These are phyloP conservation scores for Eremochloa ophiuroides DNA, from an alignment of 176 grass and related monocot species.

Conservation along the genomic window DNA sequence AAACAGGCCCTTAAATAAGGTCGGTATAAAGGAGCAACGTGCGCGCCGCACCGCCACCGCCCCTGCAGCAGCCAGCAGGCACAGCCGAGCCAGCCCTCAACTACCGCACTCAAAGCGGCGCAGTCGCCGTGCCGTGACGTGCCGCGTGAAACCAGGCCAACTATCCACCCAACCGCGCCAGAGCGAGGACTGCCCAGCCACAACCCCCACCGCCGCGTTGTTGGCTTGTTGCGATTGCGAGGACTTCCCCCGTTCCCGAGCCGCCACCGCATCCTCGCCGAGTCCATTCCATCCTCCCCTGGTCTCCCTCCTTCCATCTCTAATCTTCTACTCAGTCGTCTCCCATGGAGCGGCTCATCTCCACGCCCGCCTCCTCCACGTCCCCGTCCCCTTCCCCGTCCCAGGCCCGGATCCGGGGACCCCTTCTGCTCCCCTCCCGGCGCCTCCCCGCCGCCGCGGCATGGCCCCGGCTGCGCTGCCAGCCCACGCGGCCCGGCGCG, in stretches of 20 bases:
- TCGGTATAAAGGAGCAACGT: background rate
- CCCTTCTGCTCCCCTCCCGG: constrained; percentile 5
- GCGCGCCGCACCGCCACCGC: constrained; percentile 28
- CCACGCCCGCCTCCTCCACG: constrained; percentile 19
- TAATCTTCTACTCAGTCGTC: background rate
- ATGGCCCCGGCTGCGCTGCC: constrained; percentile 2
- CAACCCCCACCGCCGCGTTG: no score
- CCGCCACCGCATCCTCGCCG: no score
- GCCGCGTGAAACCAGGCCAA: background rate
- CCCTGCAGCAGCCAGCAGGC: background rate
- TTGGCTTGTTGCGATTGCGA: no score
- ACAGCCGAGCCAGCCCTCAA: background rate
- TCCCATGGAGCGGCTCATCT: constrained; percentile 63
- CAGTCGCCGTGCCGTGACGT: background rate
- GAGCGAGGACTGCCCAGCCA: background rate
- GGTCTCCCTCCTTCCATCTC: background rate
- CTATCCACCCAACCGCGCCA: background rate
- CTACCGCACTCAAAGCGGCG: background rate
- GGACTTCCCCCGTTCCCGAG: background rate
- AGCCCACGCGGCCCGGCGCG: background rate
- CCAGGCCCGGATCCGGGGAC: constrained; percentile 24
- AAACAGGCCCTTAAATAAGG: no score
- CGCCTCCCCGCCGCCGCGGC: constrained; percentile 6
- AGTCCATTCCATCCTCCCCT: background rate
- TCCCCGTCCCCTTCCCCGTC: background rate